Evolutionary conservation across 495 filamentous ascomycete genomes (phyloP), one percentile per base, ranked within the genome.

Genomic region (Hyaloscypha finlandica): DNA sequence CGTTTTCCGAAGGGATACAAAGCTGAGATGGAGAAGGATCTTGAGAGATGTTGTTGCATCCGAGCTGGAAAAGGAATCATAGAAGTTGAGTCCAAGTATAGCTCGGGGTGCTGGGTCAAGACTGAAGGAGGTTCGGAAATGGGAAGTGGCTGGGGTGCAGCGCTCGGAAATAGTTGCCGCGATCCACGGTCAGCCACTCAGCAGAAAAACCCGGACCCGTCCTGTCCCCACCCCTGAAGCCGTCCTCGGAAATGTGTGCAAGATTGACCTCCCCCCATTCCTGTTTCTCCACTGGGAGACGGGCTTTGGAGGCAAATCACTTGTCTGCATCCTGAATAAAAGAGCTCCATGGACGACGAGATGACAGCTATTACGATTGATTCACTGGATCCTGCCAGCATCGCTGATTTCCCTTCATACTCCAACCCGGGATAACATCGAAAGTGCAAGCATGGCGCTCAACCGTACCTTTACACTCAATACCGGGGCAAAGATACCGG

Each of bases 401-500:
- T 48, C 42, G 14, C 9, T 4, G 14, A 48, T 48, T 48, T 4
- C 11, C 9, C 11, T 1, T 48, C 42, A 0, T 16, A 48, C 42
- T 14, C 16, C 2, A 12, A 48, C 6, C 11, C 42, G 14, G 42
- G 42, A 48, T 48, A 48, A 19, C 42, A 48, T 19, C 42, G 42
- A 48, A 48, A 14, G 4, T 6, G 42, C 4, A 48, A 48, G 11
- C 42, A 48, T 48, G 42, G 9, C 42, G 11, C 42, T 48, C 42
- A 48, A 48, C 42, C 42, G 42, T 48, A 48, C 42, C 42, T 88
- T 88, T 77, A 88, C 85, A 69, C 85, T 94, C 70, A 94, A 93
- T 81, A 92, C 84, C 48, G 91, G 90, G 63, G 81, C 83, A 33
- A 79, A 85, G 66, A 92, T 94, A 71, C 91, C 91, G 42, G 89